Conservation (phyloP, 2,329 filamentous ascomycete genomes). For the Penicillium hesseltinei region DNA sequence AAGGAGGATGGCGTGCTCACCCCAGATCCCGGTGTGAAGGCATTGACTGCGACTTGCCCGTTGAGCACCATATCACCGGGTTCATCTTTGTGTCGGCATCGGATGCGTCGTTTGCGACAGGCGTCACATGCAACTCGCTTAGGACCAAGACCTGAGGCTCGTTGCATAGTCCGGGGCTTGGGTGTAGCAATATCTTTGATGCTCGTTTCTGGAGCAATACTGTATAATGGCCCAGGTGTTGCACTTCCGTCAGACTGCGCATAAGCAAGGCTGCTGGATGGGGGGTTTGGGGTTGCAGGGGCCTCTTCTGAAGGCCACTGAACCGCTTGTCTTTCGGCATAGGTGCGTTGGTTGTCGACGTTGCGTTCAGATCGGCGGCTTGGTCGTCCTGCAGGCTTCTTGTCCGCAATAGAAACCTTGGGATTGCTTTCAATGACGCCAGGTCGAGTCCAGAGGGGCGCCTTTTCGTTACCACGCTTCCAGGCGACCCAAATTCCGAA, state of each 20-base stretch:
- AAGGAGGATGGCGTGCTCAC: constrained; percentile 33
- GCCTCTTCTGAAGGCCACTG: constrained; percentile 34
- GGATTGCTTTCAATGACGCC: constrained; percentile 53
- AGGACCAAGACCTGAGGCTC: constrained; percentile 59
- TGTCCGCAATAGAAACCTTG: constrained; percentile 50
- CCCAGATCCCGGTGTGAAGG: constrained; percentile 31
- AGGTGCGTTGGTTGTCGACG: constrained; percentile 42
- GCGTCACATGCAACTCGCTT: constrained; percentile 61
- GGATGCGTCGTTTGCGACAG: constrained; percentile 60
- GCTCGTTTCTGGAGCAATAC: constrained; percentile 15
- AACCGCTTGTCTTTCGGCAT: constrained; percentile 40
- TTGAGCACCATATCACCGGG: constrained; percentile 31
- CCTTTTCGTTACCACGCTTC: constrained; percentile 64
- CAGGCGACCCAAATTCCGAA: constrained; percentile 67
- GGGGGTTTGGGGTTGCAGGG: constrained; percentile 16
- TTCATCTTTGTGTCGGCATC: constrained; percentile 63
- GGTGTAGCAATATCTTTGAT: constrained; percentile 30
- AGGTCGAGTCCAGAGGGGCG: constrained; percentile 61
- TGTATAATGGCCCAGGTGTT: constrained; percentile 22
- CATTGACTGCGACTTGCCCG: constrained; percentile 30
- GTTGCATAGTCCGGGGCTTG: constrained; percentile 49
- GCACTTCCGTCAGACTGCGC: constrained; percentile 23
- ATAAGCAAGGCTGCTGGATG: constrained; percentile 15
- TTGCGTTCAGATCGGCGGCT: constrained; percentile 58
- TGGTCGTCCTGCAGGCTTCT: constrained; percentile 56